phyloP scores from a whole-genome alignment of 2,329 filamentous ascomycete species.

The Drechslerella coelobrocha region DNA sequence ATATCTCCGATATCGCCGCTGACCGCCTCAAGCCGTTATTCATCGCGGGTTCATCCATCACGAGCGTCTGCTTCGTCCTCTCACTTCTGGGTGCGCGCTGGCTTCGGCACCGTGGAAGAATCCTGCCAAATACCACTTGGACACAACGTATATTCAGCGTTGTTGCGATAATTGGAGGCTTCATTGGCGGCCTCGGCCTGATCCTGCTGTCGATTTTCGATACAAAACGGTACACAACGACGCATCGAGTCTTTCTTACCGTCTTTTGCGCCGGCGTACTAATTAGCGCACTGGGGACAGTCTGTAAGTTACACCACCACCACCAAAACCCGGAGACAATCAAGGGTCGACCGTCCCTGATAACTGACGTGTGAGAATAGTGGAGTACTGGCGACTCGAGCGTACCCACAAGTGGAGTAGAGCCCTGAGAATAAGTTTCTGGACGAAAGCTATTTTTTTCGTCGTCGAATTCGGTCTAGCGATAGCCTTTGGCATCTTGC shows the following conservation, averaged over 20 bases:
- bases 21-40: constrained; percentile 75
- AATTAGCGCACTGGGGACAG: constrained; percentile 67
- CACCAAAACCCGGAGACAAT: too few relatives aligned
- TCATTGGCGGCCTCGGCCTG: constrained; percentile 78
- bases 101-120: constrained; percentile 79
- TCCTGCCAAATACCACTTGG: constrained; percentile 70
- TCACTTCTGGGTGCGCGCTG: constrained; percentile 82
- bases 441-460: constrained; percentile 85
- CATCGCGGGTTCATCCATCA: constrained; percentile 73
- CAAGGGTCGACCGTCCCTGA: not conserved
- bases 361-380: constrained; percentile 14
- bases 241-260: constrained; percentile 78
- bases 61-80: constrained; percentile 79
- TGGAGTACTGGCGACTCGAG: constrained; percentile 54
- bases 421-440: constrained; percentile 79
- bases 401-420: constrained; percentile 72
- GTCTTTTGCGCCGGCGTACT: constrained; percentile 89
- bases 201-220: constrained; percentile 87
- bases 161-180: constrained; percentile 69
- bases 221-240: constrained; percentile 69
- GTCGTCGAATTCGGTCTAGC: constrained; percentile 75
- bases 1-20: constrained; percentile 71
- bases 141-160: constrained; percentile 59
- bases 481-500: constrained; percentile 70
- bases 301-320: constrained; percentile 19